Conservation (phyloP, 768 basidiomycete genomes). For the Termitomyces sp. region DNA sequence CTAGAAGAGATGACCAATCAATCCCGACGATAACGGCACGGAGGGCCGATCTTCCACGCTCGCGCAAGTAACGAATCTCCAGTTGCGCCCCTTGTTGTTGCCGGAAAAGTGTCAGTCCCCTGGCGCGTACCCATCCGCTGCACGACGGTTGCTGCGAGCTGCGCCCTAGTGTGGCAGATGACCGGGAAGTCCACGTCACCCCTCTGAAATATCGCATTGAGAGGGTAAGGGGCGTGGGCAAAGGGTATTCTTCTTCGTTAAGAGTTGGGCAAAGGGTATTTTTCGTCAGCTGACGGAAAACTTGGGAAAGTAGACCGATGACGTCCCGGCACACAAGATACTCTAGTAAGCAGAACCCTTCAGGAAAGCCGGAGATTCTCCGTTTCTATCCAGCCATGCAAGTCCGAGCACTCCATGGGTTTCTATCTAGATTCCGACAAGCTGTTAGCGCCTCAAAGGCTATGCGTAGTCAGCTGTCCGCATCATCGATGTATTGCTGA, state of each 20-base stretch:
- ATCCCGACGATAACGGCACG: slow-evolving; percentile 11
- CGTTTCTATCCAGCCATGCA: not conserved
- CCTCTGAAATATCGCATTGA: not conserved
- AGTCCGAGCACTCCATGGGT: not conserved
- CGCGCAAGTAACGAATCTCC: not conserved
- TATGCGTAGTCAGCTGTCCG: not conserved
- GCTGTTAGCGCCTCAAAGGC: not conserved
- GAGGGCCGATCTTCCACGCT: slow-evolving; percentile 5
- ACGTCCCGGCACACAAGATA: slow-evolving; percentile 2
- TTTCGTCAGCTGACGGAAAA: slow-evolving; percentile 6
- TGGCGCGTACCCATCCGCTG: not conserved
- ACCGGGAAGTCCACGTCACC: not conserved
- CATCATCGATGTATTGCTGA: not conserved
- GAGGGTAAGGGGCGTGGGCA: slow-evolving; percentile 11
- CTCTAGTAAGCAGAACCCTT: not conserved
- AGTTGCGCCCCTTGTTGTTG: not conserved
- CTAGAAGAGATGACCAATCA: slow-evolving; percentile 7
- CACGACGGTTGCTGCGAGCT: not conserved
- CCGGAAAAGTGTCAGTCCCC: not conserved
- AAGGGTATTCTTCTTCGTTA: slow-evolving; percentile 2
- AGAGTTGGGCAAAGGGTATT: slow-evolving; percentile 8
- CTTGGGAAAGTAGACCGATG: not conserved
- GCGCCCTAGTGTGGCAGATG: not conserved
- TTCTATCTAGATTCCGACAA: not conserved
- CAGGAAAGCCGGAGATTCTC: not conserved